Base-by-base conservation (phyloP, 768 basidiomycete species). In the Cubamyces lactineus region DNA sequence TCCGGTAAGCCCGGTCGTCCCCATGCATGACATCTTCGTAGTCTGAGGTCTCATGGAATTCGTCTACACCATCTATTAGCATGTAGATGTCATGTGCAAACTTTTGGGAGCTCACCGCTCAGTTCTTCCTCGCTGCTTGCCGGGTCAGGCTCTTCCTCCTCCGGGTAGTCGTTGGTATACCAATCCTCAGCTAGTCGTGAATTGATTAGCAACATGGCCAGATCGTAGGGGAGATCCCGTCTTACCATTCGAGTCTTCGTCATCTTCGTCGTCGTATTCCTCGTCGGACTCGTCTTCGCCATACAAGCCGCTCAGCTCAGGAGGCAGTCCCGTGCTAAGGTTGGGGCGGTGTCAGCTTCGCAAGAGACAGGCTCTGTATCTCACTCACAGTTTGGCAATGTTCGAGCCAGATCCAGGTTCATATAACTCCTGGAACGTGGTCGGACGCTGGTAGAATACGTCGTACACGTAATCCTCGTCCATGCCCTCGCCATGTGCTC, bases 151-250 rank as follows among this genome's bases (percentile, higher is more conserved):
- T 61, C 59, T 21, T 61, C 63, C 51, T 87, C 91, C 26, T 91
- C 89, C 5, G 91, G 91, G 66, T 93, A 93, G 69, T 93, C 91
- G 61, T 93, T 93, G 68, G 84, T 90, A 74, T 91, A 92, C 68
- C 87, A 91, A 64, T 91, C 90, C 72, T 93, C 91, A 17, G 87
- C 91, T 92, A 67, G 5, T 3, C 16, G 13, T 5, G 16, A 49
- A 30, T 7, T 2, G 9, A 13, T n/a, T 8, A 54, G 8, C 48
- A 17, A 23, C 9, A 42, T 38, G 19, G 3, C 39, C 48, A 28
- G 24, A 49, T 41, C 49, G 34, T 16, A 6, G 50, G 42, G 62
- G 50, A 59, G 30, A 47, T 43, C 39, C 56, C 39, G 46, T 15
- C 75, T 41, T 47, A 90, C 91, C 89, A 73, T 93, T 93, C 0